Evolutionary conservation across 1,284 basidiomycete genomes (phyloP), one percentile per base, ranked within the genome.

Genomic region (Ganoderma sinense): DNA sequence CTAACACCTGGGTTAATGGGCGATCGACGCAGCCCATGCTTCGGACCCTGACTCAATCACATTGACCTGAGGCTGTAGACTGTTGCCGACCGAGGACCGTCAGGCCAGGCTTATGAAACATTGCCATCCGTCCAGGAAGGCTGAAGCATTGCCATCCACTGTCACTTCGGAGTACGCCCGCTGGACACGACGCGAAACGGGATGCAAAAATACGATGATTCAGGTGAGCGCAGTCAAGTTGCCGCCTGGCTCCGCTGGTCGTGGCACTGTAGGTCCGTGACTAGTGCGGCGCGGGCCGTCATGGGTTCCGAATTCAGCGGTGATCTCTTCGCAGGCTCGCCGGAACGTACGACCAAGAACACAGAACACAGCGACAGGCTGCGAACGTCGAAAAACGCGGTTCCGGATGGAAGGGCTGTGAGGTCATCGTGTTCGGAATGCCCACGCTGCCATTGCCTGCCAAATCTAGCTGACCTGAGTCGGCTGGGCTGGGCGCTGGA

Each of bases 381-480:
- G 48, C 48, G 48, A 10, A 51, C 10, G 48, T 23, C 23, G 18
- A 51, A n/a, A 20, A 51, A 51, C 18, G 20, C n/a, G 20, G 18
- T 59, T 33, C 31, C 31, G 56, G 65, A 53, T 59, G 53, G 56
- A 36, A 64, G 40, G 33, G 71, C 69, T 66, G 66, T 70, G 71
- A 66, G 68, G 55, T 66, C 66, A 67, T 69, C 66, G 62, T 56
- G 68, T 72, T 70, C 63, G 71, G 65, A 61, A 36, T 41, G n/a
- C 56, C 20, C 29, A 53, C 51, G 51, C 53, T 14, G 23, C 31
- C 26, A 33, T n/a, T n/a, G 36, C 8, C 36, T 39, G 11, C 36
- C 36, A 39, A 33, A 33, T 58, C 18, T 31, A 56, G 56, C 56
- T 33, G 29, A 36, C 56, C 31, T 58, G 33, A 33, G 56, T 58